Evolutionary conservation across 257 asterid genomes (phyloP), one percentile per base, ranked within the genome.

Genomic region (Solanum pimpinellifolium): DNA sequence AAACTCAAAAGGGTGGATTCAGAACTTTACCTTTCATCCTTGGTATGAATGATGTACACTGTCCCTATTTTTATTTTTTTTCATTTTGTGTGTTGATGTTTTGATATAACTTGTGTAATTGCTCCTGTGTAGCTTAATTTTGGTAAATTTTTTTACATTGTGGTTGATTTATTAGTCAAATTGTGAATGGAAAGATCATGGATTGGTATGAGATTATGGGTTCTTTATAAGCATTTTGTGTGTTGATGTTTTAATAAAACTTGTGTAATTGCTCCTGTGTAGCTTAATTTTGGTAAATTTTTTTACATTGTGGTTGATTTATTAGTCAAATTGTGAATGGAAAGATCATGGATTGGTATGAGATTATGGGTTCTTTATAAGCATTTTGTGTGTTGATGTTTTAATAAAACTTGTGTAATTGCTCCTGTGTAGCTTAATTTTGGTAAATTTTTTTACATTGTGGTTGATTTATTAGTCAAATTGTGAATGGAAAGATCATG

Each of bases 21-120:
- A 94, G 91, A 86, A 90, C 98, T 84, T 87, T 95, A 87, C 97
- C 98, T 5, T 95, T 93, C 91, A 92, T 95, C 20, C 84, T 95
- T 75, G 96, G 98, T 95, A 68, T 62, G 69, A 9, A 68, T 62
- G 70, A 9, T 29, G 0, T 62, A 62, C 6, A 62, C 13, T 62
- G 39, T 11, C 16, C 33, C 33, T 62, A 4, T 8, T 70, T n/a
- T n/a, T 69, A 25, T 31, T n/a, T 65, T 69, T 68, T 70, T 7
- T 69, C 21, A 15, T 29, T 69, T 29, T 69, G 39, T 1, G 85
- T 44, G 65, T 78, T 46, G 21, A 25, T 25, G 52, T 27, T 21
- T 78, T 4, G 41, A 78, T 78, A 78, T 27, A 78, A 46, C 41
- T 25, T 14, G 35, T 37, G 29, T 68, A 68, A 68, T 27, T 27